phyloP scores from a whole-genome alignment of 2,329 filamentous ascomycete genomes.

The Eurotiales sp. region DNA sequence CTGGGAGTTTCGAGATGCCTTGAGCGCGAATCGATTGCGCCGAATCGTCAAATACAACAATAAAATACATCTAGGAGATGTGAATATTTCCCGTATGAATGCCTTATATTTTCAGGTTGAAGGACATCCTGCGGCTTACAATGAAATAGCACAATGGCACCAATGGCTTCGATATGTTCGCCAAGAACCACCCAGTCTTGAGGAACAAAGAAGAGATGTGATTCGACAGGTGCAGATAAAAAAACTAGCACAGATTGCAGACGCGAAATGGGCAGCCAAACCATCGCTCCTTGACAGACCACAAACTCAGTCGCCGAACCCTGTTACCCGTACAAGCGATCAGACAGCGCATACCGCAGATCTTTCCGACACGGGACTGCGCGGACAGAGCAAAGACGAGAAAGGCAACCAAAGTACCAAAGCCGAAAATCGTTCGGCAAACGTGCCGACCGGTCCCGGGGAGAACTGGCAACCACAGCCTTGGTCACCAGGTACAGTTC shows the following conservation, averaged over 20 bases:
- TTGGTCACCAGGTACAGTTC: conserved; percentile 54
- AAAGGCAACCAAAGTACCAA: conserved; percentile 14
- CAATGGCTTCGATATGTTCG: conserved; percentile 65
- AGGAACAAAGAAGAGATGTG: conserved; percentile 58
- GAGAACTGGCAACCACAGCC: conserved; percentile 65
- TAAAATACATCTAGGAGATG: conserved; percentile 55
- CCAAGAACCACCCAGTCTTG: conserved; percentile 50
- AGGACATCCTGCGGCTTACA: not conserved
- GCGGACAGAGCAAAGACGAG: conserved; percentile 28
- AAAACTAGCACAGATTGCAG: conserved; percentile 55
- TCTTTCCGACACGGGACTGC: conserved; percentile 25
- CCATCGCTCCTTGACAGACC: conserved; percentile 58
- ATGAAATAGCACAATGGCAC: conserved; percentile 57
- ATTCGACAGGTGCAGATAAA: conserved; percentile 57
- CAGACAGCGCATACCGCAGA: conserved; percentile 33
- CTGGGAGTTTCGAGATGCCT: conserved; percentile 61
- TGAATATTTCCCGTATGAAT: conserved; percentile 55
- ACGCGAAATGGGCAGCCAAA: conserved; percentile 59
- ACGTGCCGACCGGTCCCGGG: conserved; percentile 52
- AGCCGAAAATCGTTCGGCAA: conserved; percentile 56
- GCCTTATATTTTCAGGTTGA: not conserved
- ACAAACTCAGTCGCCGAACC: conserved; percentile 45
- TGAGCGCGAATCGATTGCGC: conserved; percentile 52
- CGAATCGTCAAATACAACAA: conserved; percentile 57
- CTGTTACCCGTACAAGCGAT: conserved; percentile 43